Evolutionary conservation across 495 filamentous ascomycete species (phyloP).

Genomic region (Bombardia bombarda): DNA sequence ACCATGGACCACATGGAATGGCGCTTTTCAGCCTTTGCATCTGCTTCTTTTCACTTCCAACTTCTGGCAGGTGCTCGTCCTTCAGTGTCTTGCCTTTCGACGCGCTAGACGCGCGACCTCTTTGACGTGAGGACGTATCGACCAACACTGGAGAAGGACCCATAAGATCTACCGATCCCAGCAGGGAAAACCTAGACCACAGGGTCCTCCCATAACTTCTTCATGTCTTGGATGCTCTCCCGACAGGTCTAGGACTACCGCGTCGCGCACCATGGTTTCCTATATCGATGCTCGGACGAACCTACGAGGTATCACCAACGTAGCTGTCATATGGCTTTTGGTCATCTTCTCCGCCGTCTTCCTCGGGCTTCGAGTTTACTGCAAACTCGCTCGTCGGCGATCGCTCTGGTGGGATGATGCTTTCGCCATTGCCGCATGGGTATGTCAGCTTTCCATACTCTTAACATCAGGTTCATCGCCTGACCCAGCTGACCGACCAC

Average conservation of each 20-base stretch:
- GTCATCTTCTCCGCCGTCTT: constrained; percentile 17
- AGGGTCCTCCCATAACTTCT: no score
- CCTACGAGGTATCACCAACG: constrained; percentile 9
- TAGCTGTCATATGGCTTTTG: constrained; percentile 28
- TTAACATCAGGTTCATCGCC: not conserved
- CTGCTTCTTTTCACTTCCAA: no score
- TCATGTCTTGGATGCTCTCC: no score
- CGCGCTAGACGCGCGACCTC: no score
- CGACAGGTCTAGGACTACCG: not conserved
- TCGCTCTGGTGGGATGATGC: constrained; percentile 26
- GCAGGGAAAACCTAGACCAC: no score
- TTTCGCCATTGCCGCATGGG: constrained; percentile 22
- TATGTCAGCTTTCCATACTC: constrained; percentile 1
- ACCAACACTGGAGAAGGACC: not conserved
- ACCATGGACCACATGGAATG: no score
- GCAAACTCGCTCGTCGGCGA: constrained; percentile 17
- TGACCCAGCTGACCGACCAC: not conserved
- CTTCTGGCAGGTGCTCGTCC: no score
- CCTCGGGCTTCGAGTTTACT: constrained; percentile 19
- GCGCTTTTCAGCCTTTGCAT: no score
- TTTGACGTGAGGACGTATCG: no score
- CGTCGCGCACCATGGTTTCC: not conserved
- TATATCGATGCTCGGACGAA: not conserved
- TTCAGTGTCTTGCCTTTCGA: no score
- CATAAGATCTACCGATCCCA: no score